Percentiles rank a stretch among this genome's conserved stretches.
Evolutionary conservation across 208 protist species (phyloP).

Genomic region (Eutreptiella sp.): DNA sequence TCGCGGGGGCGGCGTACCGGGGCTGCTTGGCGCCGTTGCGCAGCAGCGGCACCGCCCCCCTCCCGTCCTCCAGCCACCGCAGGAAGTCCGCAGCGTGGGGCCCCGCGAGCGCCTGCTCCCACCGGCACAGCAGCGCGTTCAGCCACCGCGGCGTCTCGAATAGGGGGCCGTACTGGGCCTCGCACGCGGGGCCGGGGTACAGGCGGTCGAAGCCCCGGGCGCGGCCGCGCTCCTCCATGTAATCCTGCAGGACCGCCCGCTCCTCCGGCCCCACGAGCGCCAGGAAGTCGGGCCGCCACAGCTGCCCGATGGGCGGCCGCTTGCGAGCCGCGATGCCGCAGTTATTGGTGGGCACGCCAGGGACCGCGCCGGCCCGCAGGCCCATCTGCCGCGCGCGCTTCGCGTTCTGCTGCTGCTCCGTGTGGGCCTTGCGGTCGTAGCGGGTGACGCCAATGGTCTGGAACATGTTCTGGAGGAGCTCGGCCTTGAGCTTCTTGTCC

Average conservation of each 20-base stretch:
- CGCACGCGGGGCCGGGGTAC: background rate
- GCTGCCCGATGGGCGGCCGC: background rate
- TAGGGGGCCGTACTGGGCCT: background rate
- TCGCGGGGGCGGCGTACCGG: too few relatives aligned
- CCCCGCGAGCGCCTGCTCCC: too few relatives aligned
- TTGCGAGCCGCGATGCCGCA: background rate
- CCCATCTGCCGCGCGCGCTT: slow-evolving; percentile 16
- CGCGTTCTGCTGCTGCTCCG: slow-evolving; percentile 15
- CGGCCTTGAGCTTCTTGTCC: slow-evolving; percentile 67
- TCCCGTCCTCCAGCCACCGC: too few relatives aligned
- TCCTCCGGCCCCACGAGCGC: background rate
- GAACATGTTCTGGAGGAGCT: slow-evolving; percentile 61
- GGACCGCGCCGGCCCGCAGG: background rate
- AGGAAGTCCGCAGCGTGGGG: too few relatives aligned
- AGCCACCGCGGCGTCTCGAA: background rate
- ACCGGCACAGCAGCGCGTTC: slow-evolving; percentile 5
- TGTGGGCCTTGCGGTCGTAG: slow-evolving; percentile 5
- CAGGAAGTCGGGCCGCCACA: background rate
- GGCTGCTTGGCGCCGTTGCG: too few relatives aligned
- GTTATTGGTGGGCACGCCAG: background rate
- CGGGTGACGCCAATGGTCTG: slow-evolving; percentile 52
- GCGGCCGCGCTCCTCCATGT: slow-evolving; percentile 2
- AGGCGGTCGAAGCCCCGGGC: slow-evolving; percentile 16
- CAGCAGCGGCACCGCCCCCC: too few relatives aligned
- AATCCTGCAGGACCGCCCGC: background rate